Evolutionary conservation across 139 green algal genomes (phyloP), one percentile per base, ranked within the genome.

Genomic region (Picochlorum sp.): DNA sequence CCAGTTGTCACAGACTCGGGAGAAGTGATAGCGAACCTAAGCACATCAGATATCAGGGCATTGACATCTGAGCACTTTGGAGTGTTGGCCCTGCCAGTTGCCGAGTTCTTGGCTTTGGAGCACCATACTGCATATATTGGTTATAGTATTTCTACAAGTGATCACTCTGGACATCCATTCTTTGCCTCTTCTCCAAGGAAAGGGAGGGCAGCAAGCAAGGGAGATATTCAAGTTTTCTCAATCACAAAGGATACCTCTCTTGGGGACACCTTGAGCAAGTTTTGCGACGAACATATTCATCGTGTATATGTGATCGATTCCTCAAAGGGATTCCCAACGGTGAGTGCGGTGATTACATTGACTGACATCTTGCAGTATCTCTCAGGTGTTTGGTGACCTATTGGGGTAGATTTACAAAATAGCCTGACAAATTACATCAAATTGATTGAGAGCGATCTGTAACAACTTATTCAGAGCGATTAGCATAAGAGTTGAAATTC

Each of bases 401-500:
- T 54, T 28, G n/a, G 30, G 56, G 23, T 34, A 21, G 56, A 62
- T 62, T 20, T 54, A 62, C 18, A 62, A 62, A 58, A 58, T 58
- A 58, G 23, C 50, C 50, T 41, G 34, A 41, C 34, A 41, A 41
- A 41, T 41, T 41, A 41, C 34, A 41, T 41, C 34, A 62, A 62
- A 62, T 37, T 23, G 20, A 62, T 62, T 62, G 56, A 46, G 56
- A 45, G 56, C 15, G 23, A 30, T 59, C n/a, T 18, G 6, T 56
- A 21, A 57, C 18, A 14, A 32, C 45, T 76, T 72, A 93, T 78
- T 95, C 88, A n/a, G 81, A 91, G 41, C 89, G 81, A 24, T 71
- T 61, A n/a, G 90, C 89, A 66, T 96, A 96, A 46, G 69, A 80
- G 49, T 65, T 80, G 79, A 97, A 95, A 61, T 70, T 73, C 74